phyloP scores from a whole-genome alignment of 2,329 filamentous ascomycete genomes.

The Arthroderma sp. region DNA sequence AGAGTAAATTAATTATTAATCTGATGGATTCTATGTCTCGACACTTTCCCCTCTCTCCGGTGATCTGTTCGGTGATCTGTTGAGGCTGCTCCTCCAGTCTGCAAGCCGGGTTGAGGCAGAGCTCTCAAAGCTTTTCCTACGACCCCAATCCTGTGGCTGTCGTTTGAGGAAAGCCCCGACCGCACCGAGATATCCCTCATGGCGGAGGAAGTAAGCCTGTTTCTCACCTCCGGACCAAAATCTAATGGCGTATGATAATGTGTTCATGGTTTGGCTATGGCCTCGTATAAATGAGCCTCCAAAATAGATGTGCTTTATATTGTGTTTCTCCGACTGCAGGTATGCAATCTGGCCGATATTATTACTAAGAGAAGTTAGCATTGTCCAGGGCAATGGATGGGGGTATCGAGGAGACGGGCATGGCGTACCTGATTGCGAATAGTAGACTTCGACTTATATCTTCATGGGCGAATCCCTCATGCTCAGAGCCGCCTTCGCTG shows the following conservation, averaged over 20 bases:
- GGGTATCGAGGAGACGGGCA: background rate
- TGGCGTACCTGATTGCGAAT: constrained; percentile 61
- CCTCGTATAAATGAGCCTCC: constrained; percentile 93
- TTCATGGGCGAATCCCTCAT: constrained; percentile 53
- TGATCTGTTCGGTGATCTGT: background rate
- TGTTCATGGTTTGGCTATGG: constrained; percentile 96
- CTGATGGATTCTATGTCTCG: too few relatives aligned
- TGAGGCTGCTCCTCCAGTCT: constrained; percentile 3
- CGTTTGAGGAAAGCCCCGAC: constrained; percentile 90
- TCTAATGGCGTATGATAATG: constrained; percentile 86
- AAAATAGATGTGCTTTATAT: constrained; percentile 87
- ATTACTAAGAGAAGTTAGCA: constrained; percentile 47
- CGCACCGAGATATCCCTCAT: constrained; percentile 88
- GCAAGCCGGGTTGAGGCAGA: constrained; percentile 18
- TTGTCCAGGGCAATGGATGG: background rate
- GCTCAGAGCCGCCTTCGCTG: constrained; percentile 23
- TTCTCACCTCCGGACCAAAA: constrained; percentile 94
- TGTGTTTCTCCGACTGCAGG: constrained; percentile 90
- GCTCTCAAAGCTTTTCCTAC: constrained; percentile 62
- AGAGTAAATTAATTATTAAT: too few relatives aligned
- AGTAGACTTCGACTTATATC: constrained; percentile 85
- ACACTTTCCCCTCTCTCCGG: too few relatives aligned
- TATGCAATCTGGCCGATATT: constrained; percentile 98
- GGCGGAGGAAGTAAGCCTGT: constrained; percentile 87
- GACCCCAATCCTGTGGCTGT: constrained; percentile 82